Percentiles rank a stretch among this genome's conserved stretches.
Conservation (phyloP, 2,329 filamentous ascomycete genomes). For the Leptographium radiaticola region DNA sequence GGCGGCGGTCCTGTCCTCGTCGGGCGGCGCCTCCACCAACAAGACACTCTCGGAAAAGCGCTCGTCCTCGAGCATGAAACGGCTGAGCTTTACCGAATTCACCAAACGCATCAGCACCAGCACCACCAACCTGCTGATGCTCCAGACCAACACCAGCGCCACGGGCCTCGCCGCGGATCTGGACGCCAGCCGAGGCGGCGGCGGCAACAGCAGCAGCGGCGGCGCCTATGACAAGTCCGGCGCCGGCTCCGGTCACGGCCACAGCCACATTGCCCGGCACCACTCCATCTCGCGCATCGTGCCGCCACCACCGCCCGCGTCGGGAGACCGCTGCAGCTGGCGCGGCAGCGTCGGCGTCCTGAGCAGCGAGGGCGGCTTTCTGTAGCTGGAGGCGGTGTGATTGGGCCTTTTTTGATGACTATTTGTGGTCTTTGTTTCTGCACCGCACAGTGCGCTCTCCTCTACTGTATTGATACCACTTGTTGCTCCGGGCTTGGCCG, state of each 20-base stretch:
- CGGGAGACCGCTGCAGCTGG: constrained; percentile 39
- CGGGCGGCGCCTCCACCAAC: not conserved
- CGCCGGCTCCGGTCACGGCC: not conserved
- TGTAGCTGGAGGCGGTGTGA: constrained; percentile 21
- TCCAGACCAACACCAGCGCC: constrained; percentile 33
- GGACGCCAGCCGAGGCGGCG: constrained; percentile 19
- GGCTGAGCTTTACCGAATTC: constrained; percentile 48
- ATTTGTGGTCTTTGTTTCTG: not conserved
- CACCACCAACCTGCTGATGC: constrained; percentile 44
- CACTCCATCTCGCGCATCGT: not conserved
- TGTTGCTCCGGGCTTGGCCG: not conserved
- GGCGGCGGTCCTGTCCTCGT: constrained; percentile 1
- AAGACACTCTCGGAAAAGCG: constrained; percentile 24
- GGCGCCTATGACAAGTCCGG: not conserved
- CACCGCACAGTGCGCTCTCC: not conserved
- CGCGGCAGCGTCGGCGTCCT: constrained; percentile 43
- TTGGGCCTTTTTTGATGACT: not conserved
- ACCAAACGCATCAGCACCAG: constrained; percentile 47
- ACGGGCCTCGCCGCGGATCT: constrained; percentile 8
- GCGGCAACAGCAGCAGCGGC: constrained; percentile 8
- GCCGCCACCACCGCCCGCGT: constrained; percentile 17
- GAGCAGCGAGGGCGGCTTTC: constrained; percentile 38
- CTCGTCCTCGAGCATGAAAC: constrained; percentile 41
- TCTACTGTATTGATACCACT: not conserved
- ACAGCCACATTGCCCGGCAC: not conserved